These are phyloP conservation scores for Eleusine indica DNA, from an alignment of 176 grass and related monocot genomes.

Conservation along the genomic window DNA sequence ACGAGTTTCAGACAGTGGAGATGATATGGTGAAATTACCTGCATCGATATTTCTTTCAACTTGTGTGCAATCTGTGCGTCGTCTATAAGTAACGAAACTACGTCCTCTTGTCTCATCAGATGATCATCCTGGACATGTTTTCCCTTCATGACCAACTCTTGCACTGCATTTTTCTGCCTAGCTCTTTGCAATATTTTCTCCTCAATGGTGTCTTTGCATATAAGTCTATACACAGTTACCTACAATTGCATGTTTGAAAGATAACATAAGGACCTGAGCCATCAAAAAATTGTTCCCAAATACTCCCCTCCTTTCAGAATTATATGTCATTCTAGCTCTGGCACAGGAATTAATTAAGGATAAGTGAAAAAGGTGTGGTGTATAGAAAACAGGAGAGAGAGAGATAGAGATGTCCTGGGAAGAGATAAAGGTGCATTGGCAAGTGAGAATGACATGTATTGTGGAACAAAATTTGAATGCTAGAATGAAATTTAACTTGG, in stretches of 20 bases:
- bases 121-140: conserved; percentile 91
- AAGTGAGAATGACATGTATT: too few relatives aligned
- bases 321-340: too few relatives aligned
- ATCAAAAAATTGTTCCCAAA: neutral
- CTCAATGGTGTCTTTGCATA: conserved; percentile 98
- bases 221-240: conserved; percentile 98
- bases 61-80: conserved; percentile 92
- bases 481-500: too few relatives aligned
- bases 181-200: conserved; percentile 99
- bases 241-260: conserved; percentile 48
- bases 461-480: too few relatives aligned
- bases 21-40: conserved; percentile 52
- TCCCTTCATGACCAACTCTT: conserved; percentile 98
- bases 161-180: conserved; percentile 97
- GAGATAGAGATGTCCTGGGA: too few relatives aligned
- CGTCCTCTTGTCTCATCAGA: conserved; percentile 96
- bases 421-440: too few relatives aligned
- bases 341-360: too few relatives aligned
- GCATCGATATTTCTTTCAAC: conserved; percentile 91
- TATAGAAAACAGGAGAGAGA: too few relatives aligned
- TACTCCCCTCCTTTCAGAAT: neutral
- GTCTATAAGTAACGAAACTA: conserved; percentile 92
- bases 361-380: too few relatives aligned
- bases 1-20: neutral
- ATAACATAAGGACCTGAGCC: conserved; percentile 38